These are phyloP conservation scores for Apiospora marii DNA, from an alignment of 2,329 filamentous ascomycete species.

Conservation along the genomic window DNA sequence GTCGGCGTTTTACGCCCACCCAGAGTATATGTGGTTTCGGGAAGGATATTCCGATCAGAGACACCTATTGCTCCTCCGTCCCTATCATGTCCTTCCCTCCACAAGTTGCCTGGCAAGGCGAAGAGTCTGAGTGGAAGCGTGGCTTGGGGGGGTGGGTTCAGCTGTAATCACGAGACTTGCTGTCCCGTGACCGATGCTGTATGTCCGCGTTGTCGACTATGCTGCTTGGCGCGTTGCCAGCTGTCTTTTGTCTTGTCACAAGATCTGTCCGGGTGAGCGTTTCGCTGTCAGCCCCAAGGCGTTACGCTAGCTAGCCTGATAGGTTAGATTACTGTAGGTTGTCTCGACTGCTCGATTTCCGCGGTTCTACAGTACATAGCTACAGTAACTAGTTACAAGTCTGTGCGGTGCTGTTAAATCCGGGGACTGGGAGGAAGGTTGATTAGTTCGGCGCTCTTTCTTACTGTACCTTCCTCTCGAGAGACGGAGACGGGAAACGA, in stretches of 20 bases:
- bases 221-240: not conserved
- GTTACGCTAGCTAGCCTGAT: too few species aligned
- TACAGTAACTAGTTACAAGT: not conserved
- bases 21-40: not conserved
- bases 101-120: not conserved
- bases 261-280: not conserved
- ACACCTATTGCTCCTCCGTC: too few species aligned
- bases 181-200: not conserved
- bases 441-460: not conserved
- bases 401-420: not conserved
- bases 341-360: not conserved
- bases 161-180: not conserved
- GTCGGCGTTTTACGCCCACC: too few species aligned
- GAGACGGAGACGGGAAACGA: too few species aligned
- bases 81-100: too few species aligned
- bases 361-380: not conserved
- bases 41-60: slow-evolving; percentile 7
- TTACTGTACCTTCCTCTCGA: not conserved
- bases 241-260: not conserved
- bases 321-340: too few species aligned
- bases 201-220: not conserved
- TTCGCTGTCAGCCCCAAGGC: too few species aligned
- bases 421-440: too few species aligned
- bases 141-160: not conserved
- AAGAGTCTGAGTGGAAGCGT: not conserved